Conservation (phyloP, 768 basidiomycete species). For the Boletus vinaceobasis region DNA sequence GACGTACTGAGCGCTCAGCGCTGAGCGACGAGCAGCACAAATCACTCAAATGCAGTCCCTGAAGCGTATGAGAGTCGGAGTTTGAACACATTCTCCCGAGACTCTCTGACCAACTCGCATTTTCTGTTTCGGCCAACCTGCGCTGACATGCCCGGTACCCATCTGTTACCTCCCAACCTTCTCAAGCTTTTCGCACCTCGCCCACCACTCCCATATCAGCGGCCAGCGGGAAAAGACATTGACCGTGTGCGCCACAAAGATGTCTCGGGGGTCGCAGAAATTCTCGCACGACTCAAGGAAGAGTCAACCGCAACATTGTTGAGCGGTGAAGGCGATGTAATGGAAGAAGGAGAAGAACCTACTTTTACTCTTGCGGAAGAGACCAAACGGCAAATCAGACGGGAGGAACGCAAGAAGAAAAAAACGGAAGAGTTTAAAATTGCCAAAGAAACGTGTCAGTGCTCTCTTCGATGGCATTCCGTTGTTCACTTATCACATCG, state of each 20-base stretch:
- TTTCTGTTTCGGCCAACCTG: slow-evolving; percentile 8
- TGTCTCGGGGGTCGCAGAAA: slow-evolving; percentile 71
- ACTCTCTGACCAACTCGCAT: slow-evolving; percentile 1
- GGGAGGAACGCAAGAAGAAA: slow-evolving; percentile 77
- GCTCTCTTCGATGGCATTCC: background rate
- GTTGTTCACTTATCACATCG: slow-evolving; percentile 6
- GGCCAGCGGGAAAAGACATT: slow-evolving; percentile 82
- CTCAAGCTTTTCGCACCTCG: slow-evolving; percentile 96
- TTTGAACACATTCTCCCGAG: slow-evolving; percentile 23
- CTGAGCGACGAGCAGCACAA: background rate
- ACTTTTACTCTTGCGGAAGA: slow-evolving; percentile 81
- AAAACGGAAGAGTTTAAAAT: slow-evolving; percentile 71
- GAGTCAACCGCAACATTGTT: slow-evolving; percentile 68
- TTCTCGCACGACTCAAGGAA: slow-evolving; percentile 74
- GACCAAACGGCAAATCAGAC: slow-evolving; percentile 68
- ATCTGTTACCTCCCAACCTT: slow-evolving; percentile 91
- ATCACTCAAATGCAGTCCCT: slow-evolving; percentile 2
- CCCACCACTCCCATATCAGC: slow-evolving; percentile 81
- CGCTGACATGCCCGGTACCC: slow-evolving; percentile 59
- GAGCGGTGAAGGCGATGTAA: slow-evolving; percentile 56
- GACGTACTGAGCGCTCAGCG: slow-evolving; percentile 1
- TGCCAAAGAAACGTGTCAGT: slow-evolving; percentile 84
- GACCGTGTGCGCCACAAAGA: slow-evolving; percentile 67
- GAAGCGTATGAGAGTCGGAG: slow-evolving; percentile 23
- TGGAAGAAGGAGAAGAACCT: slow-evolving; percentile 85